Base-by-base conservation (phyloP, 2,329 filamentous ascomycete genomes). In the Diatrype stigma region DNA sequence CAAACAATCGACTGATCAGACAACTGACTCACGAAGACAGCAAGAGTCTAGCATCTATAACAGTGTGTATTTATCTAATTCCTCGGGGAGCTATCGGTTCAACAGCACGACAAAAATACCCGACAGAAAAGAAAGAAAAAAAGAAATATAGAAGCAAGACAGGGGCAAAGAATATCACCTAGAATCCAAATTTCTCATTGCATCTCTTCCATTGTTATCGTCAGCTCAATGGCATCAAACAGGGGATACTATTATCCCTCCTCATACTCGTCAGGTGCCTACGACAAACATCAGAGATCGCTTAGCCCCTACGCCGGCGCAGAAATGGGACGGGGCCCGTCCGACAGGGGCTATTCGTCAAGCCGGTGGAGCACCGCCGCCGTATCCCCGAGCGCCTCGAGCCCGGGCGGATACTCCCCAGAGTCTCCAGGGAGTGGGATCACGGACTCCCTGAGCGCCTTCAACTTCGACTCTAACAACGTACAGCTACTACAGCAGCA, bases 311-410 rank as follows among this genome's bases (percentile, higher is more conserved):
- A 47, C 8, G 32, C 46, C 19, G 53, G 56, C 32, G 53, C 56
- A 22, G 51, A 50, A 12, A 64, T 64, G 62, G 48, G 51, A 40
- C 56, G 62, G 45, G 49, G 48, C 17, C 47, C 51, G 17, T 63
- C 62, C 8, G 50, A 52, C 46, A 56, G 48, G 14, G 63, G 60
- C 34, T 40, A 37, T 8, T 42, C n/a, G n/a, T n/a, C 17, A 28
- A 57, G 53, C 21, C 42, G 49, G 6, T 54, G 56, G 46, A 62
- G 56, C 45, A 48, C 35, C 23, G 54, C 57, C 26, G 16, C 46
- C 12, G 21, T 45, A 47, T 38, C 10, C 10, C 46, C 44, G 3
- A 58, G 57, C 16, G 54, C 22, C 44, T 56, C 52, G 14, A 60
- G 54, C 45, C 40, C 22, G 12, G 40, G 11, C 5, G 21, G 1